Percentiles rank a stretch among this genome's conserved stretches.
Conservation (phyloP, 768 basidiomycete species). For the Baorangia bicolor region DNA sequence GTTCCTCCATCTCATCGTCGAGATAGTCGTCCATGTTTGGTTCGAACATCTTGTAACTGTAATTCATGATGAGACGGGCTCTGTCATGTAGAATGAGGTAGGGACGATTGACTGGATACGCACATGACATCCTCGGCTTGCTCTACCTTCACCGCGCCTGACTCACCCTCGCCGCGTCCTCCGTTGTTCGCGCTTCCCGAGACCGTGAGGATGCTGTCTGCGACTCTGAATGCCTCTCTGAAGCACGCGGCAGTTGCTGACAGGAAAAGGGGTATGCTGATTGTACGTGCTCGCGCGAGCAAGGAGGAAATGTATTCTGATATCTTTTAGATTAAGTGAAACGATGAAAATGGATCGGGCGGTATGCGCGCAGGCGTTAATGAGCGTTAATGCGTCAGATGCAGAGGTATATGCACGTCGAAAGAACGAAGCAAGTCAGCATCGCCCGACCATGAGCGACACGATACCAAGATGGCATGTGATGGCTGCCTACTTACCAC, state of each 20-base stretch:
- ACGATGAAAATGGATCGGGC: not conserved
- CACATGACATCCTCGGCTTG: slow-evolving; percentile 84
- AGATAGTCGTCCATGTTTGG: slow-evolving; percentile 97
- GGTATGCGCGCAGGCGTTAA: not conserved
- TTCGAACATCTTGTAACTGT: slow-evolving; percentile 93
- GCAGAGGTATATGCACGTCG: not conserved
- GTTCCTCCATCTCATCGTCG: slow-evolving; percentile 85
- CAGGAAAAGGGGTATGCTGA: slow-evolving; percentile 70
- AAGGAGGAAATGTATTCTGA: slow-evolving; percentile 84
- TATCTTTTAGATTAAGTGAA: slow-evolving; percentile 46
- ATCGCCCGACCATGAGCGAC: not conserved
- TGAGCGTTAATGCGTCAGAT: not conserved
- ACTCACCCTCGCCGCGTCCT: slow-evolving; percentile 1
- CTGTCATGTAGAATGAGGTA: slow-evolving; percentile 1
- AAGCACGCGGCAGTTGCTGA: slow-evolving; percentile 90
- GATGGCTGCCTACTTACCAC: slow-evolving; percentile 54
- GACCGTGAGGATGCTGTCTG: slow-evolving; percentile 68
- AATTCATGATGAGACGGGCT: not conserved
- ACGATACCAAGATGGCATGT: not conserved
- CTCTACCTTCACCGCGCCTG: slow-evolving; percentile 40
- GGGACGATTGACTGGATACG: slow-evolving; percentile 26
- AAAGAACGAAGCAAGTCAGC: not conserved
- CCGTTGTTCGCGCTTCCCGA: slow-evolving; percentile 27
- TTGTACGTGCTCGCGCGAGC: slow-evolving; percentile 71
- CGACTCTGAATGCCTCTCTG: slow-evolving; percentile 83